Evolutionary conservation across 257 asterid genomes (phyloP).

Genomic region (Nicotiana undulata): DNA sequence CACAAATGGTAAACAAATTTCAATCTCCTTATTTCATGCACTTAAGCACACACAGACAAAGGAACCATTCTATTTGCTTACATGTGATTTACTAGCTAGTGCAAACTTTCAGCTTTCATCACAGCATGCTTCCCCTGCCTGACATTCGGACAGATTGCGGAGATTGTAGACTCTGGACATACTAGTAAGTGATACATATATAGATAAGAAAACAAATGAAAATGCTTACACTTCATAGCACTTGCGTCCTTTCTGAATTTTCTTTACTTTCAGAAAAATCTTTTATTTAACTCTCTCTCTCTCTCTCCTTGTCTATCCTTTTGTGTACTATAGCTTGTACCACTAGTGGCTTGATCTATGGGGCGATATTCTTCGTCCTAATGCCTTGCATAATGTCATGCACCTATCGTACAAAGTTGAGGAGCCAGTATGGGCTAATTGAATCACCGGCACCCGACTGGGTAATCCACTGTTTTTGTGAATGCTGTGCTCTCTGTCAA

Average conservation of each 20-base stretch:
- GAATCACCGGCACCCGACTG: conserved; percentile 62
- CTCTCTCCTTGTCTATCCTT: neutral
- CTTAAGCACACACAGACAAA: neutral
- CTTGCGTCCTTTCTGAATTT: neutral
- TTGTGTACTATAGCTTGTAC: conserved; percentile 36
- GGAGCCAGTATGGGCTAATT: conserved; percentile 36
- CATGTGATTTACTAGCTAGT: neutral
- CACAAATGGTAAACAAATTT: conserved; percentile 28
- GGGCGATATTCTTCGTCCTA: conserved; percentile 21
- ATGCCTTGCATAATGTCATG: conserved; percentile 65
- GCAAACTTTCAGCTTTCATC: conserved; percentile 23
- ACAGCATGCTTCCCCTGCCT: conserved; percentile 35
- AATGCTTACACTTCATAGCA: neutral
- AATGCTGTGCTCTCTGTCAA: conserved; percentile 68
- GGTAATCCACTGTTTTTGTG: conserved; percentile 51
- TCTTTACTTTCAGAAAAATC: neutral
- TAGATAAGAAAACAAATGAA: neutral
- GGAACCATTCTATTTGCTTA: neutral
- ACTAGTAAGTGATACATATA: conserved; percentile 27
- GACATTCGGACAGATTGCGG: conserved; percentile 62
- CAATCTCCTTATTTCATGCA: neutral
- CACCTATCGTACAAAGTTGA: conserved; percentile 49
- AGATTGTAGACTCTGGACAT: conserved; percentile 43
- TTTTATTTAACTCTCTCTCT: neutral
- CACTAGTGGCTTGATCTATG: conserved; percentile 46